Percentiles rank a stretch among this genome's conserved stretches.
phyloP scores from a whole-genome alignment of 495 filamentous ascomycete species.

The Aspergillus bertholletiae region DNA sequence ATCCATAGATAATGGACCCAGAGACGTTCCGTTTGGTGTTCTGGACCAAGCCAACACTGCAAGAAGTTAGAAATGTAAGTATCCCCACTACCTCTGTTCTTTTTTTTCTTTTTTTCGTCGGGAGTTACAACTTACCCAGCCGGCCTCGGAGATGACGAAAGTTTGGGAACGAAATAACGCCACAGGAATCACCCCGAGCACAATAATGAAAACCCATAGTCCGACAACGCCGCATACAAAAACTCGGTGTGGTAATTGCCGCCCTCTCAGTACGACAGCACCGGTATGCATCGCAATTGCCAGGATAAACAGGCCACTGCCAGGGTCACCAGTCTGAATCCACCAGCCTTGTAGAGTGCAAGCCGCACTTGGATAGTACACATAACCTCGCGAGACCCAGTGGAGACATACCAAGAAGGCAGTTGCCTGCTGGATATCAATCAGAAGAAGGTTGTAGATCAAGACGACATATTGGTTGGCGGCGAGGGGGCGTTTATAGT shows the following conservation, averaged over 20 bases:
- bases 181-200: conserved; percentile 52
- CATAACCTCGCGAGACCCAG: conserved; percentile 50
- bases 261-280: conserved; percentile 54
- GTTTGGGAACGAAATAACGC: conserved; percentile 48
- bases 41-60: conserved; percentile 68
- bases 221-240: conserved; percentile 47
- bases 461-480: conserved; percentile 70
- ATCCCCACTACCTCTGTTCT: too few relatives aligned
- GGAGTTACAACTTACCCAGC: conserved; percentile 34
- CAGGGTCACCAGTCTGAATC: conserved; percentile 63
- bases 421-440: conserved; percentile 68
- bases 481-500: conserved; percentile 38
- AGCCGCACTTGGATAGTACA: conserved; percentile 51
- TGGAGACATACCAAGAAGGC: conserved; percentile 62
- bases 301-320: conserved; percentile 65
- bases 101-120: background rate
- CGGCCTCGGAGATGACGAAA: conserved; percentile 51
- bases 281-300: conserved; percentile 67
- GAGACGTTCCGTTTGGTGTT: conserved; percentile 58
- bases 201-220: conserved; percentile 57
- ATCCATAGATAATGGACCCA: conserved; percentile 76
- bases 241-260: conserved; percentile 46
- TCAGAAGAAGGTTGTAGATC: conserved; percentile 68
- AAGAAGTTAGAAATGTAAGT: conserved; percentile 4
- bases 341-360: conserved; percentile 73